Base-by-base conservation (phyloP, 805 yeast species). In the Wickerhamiella sergipiensis region DNA sequence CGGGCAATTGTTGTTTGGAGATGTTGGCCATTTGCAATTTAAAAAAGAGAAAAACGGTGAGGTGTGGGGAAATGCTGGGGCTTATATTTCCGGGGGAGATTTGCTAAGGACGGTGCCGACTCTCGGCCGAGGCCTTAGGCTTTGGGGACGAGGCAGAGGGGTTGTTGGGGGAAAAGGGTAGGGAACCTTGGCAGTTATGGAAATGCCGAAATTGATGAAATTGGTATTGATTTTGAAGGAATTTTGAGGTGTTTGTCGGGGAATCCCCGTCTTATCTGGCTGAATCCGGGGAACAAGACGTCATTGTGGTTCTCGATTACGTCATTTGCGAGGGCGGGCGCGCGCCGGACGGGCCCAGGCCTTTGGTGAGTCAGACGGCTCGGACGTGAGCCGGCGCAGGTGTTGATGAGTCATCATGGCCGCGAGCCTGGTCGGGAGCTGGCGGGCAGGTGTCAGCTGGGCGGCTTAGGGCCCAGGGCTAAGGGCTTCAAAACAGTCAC, bases 1-100 rank as follows among this genome's bases (percentile, higher is more conserved):
- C 54, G 19, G 46, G 46, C 18, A 43, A 23, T 19, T 45, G 47
- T 29, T 45, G 23, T 29, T 45, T 45, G 17, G 47, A 45, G 9
- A 45, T 13, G 17, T 29, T 29, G 38, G 47, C 39, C 47, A 45
- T 45, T 17, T 8, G 26, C 26, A 8, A 24, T n/a, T n/a, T n/a
- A n/a, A n/a, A n/a, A n/a, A n/a, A n/a, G n/a, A 24, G 26, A 24
- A 24, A 24, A 24, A 6, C 8, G 26, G 26, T 24, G 26, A 24
- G 26, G 38, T 31, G 38, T 31, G 38, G 38, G 38, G 38, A 31
- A 31, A 36, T 4, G 19, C 10, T 36, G 40, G 26, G 26, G 33
- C 40, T 36, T 36, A 36, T 36, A 36, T 36, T 36, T 17, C 19
- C 19, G 40, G 40, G 17, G 17, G 40, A 36, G 40, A 36, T 36